Percentiles rank a stretch among this genome's conserved stretches.
Conservation (phyloP, 352 stramenopile genomes). For the Aphanomyces invadans region DNA sequence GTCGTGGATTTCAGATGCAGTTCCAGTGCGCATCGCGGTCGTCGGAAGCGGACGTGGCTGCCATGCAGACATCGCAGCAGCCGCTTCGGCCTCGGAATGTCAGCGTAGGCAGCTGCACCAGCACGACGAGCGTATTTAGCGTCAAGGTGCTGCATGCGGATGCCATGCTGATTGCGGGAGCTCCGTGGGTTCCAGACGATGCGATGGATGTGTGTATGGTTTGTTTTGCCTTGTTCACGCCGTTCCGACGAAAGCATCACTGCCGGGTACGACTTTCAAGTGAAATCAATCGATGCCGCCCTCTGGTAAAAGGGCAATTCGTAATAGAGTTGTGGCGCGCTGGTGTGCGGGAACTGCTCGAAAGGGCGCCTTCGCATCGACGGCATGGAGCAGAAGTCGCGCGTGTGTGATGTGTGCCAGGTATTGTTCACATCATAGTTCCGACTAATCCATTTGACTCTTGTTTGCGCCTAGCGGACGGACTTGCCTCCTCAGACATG, state of each 20-base stretch:
- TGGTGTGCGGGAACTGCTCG: conserved; percentile 20
- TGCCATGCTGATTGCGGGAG: neutral
- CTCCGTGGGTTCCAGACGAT: conserved; percentile 19
- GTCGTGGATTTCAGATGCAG: neutral
- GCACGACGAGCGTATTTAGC: conserved; percentile 16
- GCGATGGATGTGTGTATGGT: conserved; percentile 21
- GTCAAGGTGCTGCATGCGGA: conserved; percentile 8
- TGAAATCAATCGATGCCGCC: too few species aligned
- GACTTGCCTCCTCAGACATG: conserved; percentile 11
- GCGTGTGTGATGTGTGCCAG: conserved; percentile 24
- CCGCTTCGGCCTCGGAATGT: conserved; percentile 1
- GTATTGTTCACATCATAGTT: neutral
- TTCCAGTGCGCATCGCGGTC: too few species aligned
- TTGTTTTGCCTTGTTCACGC: conserved; percentile 7
- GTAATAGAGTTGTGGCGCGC: conserved; percentile 23
- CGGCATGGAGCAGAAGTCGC: conserved; percentile 12
- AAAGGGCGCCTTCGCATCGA: conserved; percentile 9
- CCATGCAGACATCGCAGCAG: neutral
- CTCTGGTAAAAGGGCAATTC: too few species aligned
- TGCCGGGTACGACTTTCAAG: conserved; percentile 17
- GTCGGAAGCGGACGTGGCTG: too few species aligned
- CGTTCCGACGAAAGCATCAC: conserved; percentile 23
- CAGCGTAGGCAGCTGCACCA: conserved; percentile 21
- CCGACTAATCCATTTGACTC: too few species aligned
- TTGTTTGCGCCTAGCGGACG: too few species aligned